Base-by-base conservation (phyloP, 108 stramenopile genomes). In the Epithemia pelagica region DNA sequence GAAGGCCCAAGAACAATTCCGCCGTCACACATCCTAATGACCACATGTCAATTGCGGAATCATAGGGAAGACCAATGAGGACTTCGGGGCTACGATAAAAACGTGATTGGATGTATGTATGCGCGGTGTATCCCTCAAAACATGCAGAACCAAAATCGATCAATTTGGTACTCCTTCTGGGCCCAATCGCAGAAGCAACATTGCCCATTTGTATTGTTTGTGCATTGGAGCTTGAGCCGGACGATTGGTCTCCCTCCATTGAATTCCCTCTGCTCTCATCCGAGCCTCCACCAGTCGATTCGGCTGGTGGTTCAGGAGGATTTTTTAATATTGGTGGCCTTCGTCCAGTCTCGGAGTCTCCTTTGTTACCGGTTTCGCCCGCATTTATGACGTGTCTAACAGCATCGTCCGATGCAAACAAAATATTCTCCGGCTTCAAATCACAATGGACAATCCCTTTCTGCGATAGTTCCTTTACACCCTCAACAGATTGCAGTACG, bases 11-110 rank as follows among this genome's bases (percentile, higher is more conserved):
- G 73, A 96, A 96, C 26, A 98, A 73, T 69, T 99, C 98, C 1
- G 96, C 94, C 28, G 95, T 89, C 28, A 99, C 93, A 76, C 96
- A 97, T 21, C 95, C 98, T 52, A 95, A 68, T 18, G 90, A 92
- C 98, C 98, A 99, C 85, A 99, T 95, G 62, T 99, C 98, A 57
- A 98, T 96, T 18, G 92, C 94, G 24, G 92, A 88, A 78, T 96
- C 97, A 63, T 98, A 98, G 23, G 91, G 86, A 24, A 94, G 64
- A 10, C 96, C 95, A 46, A 97, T 68, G 22, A 98, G 67, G 20
- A 99, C 96, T 71, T 99, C 98, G 1, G 98, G 98, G 32, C 94
- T 91, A 19, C 98, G 92, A 85, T 99, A 99, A 77, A 99, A 99
- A 1, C 98, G 81, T 25, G 94, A 95, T 75, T 98, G 98, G 51